A percentile compares a stretch with the other conserved stretches of the same genome.
These are phyloP conservation scores for Fusarium lateritium DNA, from an alignment of 2,329 filamentous ascomycete genomes.

Conservation along the genomic window DNA sequence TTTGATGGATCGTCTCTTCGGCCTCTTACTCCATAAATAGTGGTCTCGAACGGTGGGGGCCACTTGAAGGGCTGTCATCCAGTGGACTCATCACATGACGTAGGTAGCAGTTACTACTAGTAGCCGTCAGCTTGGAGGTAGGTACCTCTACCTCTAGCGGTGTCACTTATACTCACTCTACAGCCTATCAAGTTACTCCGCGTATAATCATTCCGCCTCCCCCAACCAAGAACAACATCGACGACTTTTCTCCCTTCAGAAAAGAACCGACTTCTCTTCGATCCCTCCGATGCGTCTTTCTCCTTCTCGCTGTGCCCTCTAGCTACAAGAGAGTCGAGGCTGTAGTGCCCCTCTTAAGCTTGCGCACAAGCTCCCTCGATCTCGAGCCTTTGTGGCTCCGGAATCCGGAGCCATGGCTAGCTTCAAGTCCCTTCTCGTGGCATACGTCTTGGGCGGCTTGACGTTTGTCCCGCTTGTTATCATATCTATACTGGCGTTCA, in stretches of 20 bases:
- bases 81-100: slow-evolving; percentile 48
- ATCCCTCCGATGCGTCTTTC: slow-evolving; percentile 38
- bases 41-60: slow-evolving; percentile 22
- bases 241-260: slow-evolving; percentile 25
- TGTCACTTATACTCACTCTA: slow-evolving; percentile 42
- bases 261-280: neutral
- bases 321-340: slow-evolving; percentile 41
- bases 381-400: slow-evolving; percentile 39
- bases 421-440: slow-evolving; percentile 74
- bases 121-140: slow-evolving; percentile 15
- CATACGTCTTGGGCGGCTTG: slow-evolving; percentile 88
- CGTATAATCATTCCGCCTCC: slow-evolving; percentile 39
- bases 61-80: slow-evolving; percentile 18
- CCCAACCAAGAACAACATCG: slow-evolving; percentile 29
- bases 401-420: slow-evolving; percentile 61
- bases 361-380: slow-evolving; percentile 31
- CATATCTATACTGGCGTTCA: slow-evolving; percentile 72
- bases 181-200: slow-evolving; percentile 45
- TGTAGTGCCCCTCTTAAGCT: slow-evolving; percentile 32
- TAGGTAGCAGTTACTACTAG: slow-evolving; percentile 10
- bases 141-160: slow-evolving; percentile 24
- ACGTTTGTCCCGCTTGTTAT: slow-evolving; percentile 87
- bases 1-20: neutral
- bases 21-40: slow-evolving; percentile 3
- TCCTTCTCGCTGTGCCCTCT: slow-evolving; percentile 19